phyloP scores from a whole-genome alignment of 352 stramenopile genomes.

The Phytophthora sp. region DNA sequence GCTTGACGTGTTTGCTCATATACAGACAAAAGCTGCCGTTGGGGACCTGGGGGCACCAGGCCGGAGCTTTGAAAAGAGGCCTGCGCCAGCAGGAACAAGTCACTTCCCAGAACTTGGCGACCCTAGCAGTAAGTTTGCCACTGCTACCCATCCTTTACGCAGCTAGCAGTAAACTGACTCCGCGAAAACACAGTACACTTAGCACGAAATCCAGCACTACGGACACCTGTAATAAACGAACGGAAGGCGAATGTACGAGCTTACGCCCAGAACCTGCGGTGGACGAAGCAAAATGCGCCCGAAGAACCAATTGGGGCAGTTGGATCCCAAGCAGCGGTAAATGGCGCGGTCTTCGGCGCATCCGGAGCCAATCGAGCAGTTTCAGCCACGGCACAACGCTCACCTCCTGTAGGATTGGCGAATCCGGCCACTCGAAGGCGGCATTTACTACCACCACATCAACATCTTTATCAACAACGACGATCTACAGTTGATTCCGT shows the following conservation, averaged over 20 bases:
- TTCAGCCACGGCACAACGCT: slow-evolving; percentile 24
- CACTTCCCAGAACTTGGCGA: slow-evolving; percentile 69
- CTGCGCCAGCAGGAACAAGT: slow-evolving; percentile 8
- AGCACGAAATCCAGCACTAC: slow-evolving; percentile 14
- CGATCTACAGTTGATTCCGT: slow-evolving; percentile 27
- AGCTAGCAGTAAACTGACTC: background rate
- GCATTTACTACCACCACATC: slow-evolving; percentile 26
- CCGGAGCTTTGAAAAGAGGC: slow-evolving; percentile 29
- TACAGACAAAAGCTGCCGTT: slow-evolving; percentile 20
- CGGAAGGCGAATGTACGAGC: slow-evolving; percentile 45
- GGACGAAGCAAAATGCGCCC: slow-evolving; percentile 45
- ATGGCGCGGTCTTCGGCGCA: slow-evolving; percentile 2
- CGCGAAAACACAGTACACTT: slow-evolving; percentile 2
- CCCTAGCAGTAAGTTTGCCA: slow-evolving; percentile 18
- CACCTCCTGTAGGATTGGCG: slow-evolving; percentile 11
- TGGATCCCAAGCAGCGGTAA: slow-evolving; percentile 5
- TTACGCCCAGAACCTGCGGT: slow-evolving; percentile 53
- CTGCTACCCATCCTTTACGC: background rate
- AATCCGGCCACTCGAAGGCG: slow-evolving; percentile 11
- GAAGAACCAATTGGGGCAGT: slow-evolving; percentile 29
- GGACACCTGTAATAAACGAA: slow-evolving; percentile 23
- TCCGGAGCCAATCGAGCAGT: slow-evolving; percentile 19
- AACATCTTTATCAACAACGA: slow-evolving; percentile 28
- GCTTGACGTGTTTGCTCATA: background rate
- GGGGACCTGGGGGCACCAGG: slow-evolving; percentile 11